These are phyloP conservation scores for Ophiostoma triangulosporum DNA, from an alignment of 2,329 filamentous ascomycete genomes.

Conservation along the genomic window DNA sequence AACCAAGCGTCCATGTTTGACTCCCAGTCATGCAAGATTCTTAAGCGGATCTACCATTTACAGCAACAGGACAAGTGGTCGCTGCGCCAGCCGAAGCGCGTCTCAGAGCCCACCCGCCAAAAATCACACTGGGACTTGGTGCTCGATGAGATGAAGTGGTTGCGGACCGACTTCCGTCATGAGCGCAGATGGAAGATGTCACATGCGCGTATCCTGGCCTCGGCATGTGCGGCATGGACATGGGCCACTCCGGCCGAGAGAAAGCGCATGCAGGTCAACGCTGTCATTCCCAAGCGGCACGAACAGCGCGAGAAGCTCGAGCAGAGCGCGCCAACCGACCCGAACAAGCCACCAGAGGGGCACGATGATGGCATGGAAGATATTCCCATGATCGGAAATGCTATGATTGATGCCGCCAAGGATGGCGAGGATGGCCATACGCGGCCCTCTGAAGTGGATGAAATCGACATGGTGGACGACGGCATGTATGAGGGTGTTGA, in stretches of 20 bases:
- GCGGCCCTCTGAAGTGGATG: conserved; percentile 17
- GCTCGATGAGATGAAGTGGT: conserved; percentile 90
- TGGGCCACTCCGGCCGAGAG: conserved; percentile 49
- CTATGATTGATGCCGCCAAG: conserved; percentile 13
- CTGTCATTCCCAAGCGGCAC: conserved; percentile 26
- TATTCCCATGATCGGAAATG: conserved; percentile 12
- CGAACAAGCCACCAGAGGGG: conserved; percentile 16
- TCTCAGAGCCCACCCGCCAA: conserved; percentile 63
- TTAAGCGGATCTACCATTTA: conserved; percentile 77
- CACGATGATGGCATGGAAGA: conserved; percentile 4
- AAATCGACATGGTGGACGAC: conserved; percentile 32
- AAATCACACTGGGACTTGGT: conserved; percentile 75
- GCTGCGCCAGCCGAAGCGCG: conserved; percentile 73
- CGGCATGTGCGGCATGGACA: conserved; percentile 75
- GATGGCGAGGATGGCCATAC: not conserved
- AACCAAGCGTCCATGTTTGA: conserved; percentile 74
- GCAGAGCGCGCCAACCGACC: too few species aligned
- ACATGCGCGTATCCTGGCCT: conserved; percentile 64
- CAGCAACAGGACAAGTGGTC: conserved; percentile 92
- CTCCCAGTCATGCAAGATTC: conserved; percentile 72
- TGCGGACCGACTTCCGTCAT: conserved; percentile 90
- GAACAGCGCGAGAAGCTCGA: not conserved
- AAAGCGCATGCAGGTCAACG: conserved; percentile 53
- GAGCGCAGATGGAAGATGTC: conserved; percentile 89
- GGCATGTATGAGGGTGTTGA: conserved; percentile 17